A percentile compares a stretch with the other conserved stretches of the same genome.
phyloP scores from a whole-genome alignment of 2,329 filamentous ascomycete species.

The Microcera coccophila region DNA sequence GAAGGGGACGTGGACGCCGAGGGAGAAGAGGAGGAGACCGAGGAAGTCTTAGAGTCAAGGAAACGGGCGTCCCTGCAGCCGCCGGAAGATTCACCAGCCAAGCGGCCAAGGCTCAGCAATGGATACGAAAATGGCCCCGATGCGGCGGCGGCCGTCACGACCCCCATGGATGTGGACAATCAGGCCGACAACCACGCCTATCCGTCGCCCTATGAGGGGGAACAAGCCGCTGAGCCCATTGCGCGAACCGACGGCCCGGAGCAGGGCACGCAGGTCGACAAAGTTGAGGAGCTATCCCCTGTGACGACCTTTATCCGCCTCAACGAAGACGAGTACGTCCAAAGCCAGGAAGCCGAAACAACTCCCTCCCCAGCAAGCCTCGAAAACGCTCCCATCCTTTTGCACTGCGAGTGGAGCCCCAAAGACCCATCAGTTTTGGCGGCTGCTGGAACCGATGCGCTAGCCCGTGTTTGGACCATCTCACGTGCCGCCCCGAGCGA shows the following conservation, averaged over 20 bases:
- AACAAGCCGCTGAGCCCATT: constrained; percentile 50
- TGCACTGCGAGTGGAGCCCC: constrained; percentile 68
- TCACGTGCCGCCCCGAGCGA: constrained; percentile 49
- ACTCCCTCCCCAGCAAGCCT: constrained; percentile 35
- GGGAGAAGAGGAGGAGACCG: constrained; percentile 38
- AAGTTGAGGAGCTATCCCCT: constrained; percentile 56
- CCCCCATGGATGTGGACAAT: not conserved
- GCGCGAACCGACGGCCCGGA: constrained; percentile 59
- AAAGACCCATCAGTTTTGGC: constrained; percentile 61
- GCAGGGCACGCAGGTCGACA: constrained; percentile 61
- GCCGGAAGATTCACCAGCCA: constrained; percentile 54
- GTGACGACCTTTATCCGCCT: constrained; percentile 61
- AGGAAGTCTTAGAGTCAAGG: too few relatives aligned
- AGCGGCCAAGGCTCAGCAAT: constrained; percentile 59
- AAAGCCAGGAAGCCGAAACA: constrained; percentile 33
- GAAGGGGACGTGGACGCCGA: constrained; percentile 37
- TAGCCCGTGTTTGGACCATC: constrained; percentile 66
- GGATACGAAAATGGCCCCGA: constrained; percentile 55
- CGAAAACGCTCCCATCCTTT: constrained; percentile 57
- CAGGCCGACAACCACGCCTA: constrained; percentile 56
- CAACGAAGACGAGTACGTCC: constrained; percentile 35
- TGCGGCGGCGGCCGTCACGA: constrained; percentile 25
- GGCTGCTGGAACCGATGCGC: constrained; percentile 65
- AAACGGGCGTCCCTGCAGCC: constrained; percentile 49
- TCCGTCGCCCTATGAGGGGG: constrained; percentile 59